A percentile compares a stretch with the other conserved stretches of the same genome.
phyloP scores from a whole-genome alignment of 176 grass and related monocot genomes.

The Puya raimondii region DNA sequence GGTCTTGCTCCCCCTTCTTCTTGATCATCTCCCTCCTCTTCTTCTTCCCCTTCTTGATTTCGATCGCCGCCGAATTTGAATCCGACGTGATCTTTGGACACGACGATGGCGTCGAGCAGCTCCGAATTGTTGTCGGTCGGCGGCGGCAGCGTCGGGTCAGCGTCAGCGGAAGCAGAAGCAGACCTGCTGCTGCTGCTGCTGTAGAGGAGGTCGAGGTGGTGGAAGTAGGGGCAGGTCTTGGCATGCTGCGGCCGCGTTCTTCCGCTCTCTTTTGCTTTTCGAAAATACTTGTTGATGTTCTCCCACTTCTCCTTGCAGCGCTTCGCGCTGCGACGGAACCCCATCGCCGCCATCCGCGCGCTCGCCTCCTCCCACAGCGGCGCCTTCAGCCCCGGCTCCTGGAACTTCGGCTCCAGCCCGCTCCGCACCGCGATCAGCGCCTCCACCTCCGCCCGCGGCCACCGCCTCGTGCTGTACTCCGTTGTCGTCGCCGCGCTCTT shows the following conservation, averaged over 20 bases:
- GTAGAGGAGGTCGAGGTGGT: constrained; percentile 8
- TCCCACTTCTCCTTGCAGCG: constrained; percentile 14
- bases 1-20: neutral
- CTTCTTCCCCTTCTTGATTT: neutral
- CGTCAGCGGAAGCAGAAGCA: neutral
- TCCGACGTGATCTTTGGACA: neutral
- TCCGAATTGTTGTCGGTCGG: neutral
- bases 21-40: neutral
- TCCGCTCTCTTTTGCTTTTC: neutral
- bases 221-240: constrained; percentile 5
- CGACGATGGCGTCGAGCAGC: neutral
- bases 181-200: neutral
- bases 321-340: constrained; percentile 3
- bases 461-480: neutral
- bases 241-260: neutral
- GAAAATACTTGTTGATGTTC: constrained; percentile 13
- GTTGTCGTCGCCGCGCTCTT: neutral
- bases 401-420: constrained; percentile 2
- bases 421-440: constrained; percentile 1
- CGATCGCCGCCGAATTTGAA: neutral
- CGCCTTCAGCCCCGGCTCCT: neutral
- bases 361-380: constrained; percentile 8
- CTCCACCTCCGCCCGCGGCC: constrained; percentile 1
- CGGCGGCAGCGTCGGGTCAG: neutral
- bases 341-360: neutral